Evolutionary conservation across 116 monocot genomes (phyloP), one percentile per base, ranked within the genome.

Genomic region (Cymodocea nodosa): DNA sequence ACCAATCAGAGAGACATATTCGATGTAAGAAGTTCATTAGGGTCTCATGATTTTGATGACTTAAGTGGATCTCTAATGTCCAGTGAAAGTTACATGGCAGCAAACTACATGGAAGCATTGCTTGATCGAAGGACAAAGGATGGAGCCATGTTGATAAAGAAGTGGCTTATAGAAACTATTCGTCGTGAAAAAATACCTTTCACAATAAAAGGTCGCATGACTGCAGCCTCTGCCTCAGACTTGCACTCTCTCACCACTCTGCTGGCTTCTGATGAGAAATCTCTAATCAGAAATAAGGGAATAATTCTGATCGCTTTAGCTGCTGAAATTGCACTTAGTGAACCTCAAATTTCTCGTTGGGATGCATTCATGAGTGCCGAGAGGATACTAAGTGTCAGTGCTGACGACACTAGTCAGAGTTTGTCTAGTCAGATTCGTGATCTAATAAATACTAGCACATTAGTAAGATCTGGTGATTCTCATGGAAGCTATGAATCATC

Each of bases 361-460:
- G 87, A 92, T 80, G 99, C 99, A 52, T 92, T 89, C 75, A 73
- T 74, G 2, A 92, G 86, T 81, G 92, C 99, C 17, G 92, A 99
- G 68, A 89, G 77, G 54, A 88, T 99, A 60, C 68, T 99, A 63
- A 76, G 59, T 64, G 73, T 92, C 50, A 86, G 74, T 59, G 80
- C 77, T 66, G 56, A 70, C 66, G 99, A 99, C 56, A 86, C 75
- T 49, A 92, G 81, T 66, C 92, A 99, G 48, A 89, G 75, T 69
- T 69, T 99, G 64, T 82, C 87, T 17, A 83, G 79, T 78, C 90
- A 99, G 79, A 84, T 99, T 35, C 84, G 84, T 74, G 99, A 99
- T 79, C 79, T 92, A 52, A 89, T 99, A 56, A 82, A 84, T 66
- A 87, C 78, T 22, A 86, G 92, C 65, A 70, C 62, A 76, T 62